phyloP scores from a whole-genome alignment of 2,329 filamentous ascomycete species.

The Neonectria punicea region DNA sequence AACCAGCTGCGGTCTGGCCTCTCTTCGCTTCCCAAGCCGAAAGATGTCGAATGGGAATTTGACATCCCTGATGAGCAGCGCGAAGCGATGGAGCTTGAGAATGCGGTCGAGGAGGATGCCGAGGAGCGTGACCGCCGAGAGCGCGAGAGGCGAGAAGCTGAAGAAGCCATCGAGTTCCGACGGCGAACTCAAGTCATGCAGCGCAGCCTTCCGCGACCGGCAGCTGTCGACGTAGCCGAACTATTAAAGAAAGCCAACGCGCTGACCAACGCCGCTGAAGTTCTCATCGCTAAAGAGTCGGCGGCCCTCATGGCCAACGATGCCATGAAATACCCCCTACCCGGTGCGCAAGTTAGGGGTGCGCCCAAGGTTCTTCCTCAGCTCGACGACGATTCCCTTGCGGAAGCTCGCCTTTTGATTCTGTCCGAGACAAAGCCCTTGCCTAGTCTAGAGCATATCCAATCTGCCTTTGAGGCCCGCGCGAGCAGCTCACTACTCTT shows the following conservation, averaged over 20 bases:
- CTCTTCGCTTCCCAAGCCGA: slow-evolving; percentile 88
- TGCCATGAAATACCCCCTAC: slow-evolving; percentile 77
- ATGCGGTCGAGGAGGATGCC: slow-evolving; percentile 65
- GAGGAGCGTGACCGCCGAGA: slow-evolving; percentile 85
- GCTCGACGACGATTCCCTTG: slow-evolving; percentile 77
- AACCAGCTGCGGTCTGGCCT: slow-evolving; percentile 77
- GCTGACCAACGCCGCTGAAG: slow-evolving; percentile 71
- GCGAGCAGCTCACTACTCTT: slow-evolving; percentile 72
- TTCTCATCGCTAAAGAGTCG: slow-evolving; percentile 79
- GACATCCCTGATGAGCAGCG: slow-evolving; percentile 86
- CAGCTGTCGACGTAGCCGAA: slow-evolving; percentile 74
- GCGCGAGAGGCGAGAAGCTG: slow-evolving; percentile 76
- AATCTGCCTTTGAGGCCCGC: slow-evolving; percentile 63
- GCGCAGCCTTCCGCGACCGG: slow-evolving; percentile 80
- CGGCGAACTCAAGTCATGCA: slow-evolving; percentile 94
- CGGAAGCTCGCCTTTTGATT: slow-evolving; percentile 81
- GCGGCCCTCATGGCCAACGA: slow-evolving; percentile 86
- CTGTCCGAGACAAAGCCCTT: slow-evolving; percentile 71
- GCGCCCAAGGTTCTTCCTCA: slow-evolving; percentile 67
- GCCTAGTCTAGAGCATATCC: slow-evolving; percentile 61
- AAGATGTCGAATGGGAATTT: slow-evolving; percentile 93
- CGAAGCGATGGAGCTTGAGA: slow-evolving; percentile 61
- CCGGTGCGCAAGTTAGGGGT: slow-evolving; percentile 72
- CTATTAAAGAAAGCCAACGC: slow-evolving; percentile 72
- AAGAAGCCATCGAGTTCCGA: slow-evolving; percentile 80